Evolutionary conservation across 768 basidiomycete genomes (phyloP).

Genomic region (Boletus subparvulus): DNA sequence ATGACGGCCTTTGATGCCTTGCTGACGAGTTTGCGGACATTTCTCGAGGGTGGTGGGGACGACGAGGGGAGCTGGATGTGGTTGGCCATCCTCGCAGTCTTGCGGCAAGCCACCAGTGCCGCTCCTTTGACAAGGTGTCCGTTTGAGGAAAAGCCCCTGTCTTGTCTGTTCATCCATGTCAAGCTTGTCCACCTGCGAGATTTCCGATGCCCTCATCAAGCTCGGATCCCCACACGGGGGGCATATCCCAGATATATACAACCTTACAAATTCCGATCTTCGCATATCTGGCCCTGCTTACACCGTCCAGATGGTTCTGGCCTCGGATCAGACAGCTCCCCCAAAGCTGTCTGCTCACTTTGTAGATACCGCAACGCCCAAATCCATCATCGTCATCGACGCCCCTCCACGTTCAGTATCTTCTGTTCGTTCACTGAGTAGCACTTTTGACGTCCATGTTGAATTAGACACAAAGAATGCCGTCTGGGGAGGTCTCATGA

Average conservation of each 20-base stretch:
- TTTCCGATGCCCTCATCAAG: conserved; percentile 88
- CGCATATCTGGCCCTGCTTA: conserved; percentile 77
- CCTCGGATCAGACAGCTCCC: conserved; percentile 49
- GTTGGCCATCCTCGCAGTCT: conserved; percentile 12
- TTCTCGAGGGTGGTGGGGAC: conserved; percentile 9
- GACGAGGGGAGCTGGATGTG: conserved; percentile 8
- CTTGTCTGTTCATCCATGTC: conserved; percentile 12
- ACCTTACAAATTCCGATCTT: conserved; percentile 42
- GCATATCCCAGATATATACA: conserved; percentile 72
- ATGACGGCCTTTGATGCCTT: conserved; percentile 59
- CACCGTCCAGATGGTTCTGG: conserved; percentile 79
- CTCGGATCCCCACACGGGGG: conserved; percentile 72
- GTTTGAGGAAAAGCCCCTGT: conserved; percentile 7
- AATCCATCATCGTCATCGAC: conserved; percentile 70
- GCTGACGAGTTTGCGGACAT: conserved; percentile 38
- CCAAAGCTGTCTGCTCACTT: conserved; percentile 73
- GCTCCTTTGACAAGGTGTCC: neutral
- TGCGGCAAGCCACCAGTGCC: neutral
- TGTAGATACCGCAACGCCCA: conserved; percentile 70
- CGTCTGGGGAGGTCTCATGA: conserved; percentile 93
- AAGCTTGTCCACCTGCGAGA: conserved; percentile 72
- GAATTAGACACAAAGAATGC: conserved; percentile 67
- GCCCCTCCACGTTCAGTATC: conserved; percentile 62
- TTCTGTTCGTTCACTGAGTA: conserved; percentile 2
- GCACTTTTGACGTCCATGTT: neutral